These are phyloP conservation scores for Lepraria neglecta DNA, from an alignment of 495 filamentous ascomycete genomes.

Conservation along the genomic window DNA sequence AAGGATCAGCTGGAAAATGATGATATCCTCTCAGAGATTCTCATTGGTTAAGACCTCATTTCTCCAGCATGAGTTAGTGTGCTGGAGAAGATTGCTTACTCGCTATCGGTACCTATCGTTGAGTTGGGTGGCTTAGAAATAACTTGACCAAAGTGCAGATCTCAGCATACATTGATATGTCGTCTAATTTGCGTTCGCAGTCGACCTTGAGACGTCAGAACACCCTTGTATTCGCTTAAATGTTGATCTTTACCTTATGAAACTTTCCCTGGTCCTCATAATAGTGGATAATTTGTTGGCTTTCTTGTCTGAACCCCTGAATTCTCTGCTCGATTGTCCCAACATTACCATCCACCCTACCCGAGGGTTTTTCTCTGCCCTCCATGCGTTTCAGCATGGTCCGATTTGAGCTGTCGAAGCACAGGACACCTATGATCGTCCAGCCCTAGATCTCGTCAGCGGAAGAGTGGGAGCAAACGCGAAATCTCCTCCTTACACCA, in stretches of 20 bases:
- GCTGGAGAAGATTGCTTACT: background rate
- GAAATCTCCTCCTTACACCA: constrained; percentile 20
- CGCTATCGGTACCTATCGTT: background rate
- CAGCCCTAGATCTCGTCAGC: background rate
- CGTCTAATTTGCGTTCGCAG: background rate
- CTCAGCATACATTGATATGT: background rate
- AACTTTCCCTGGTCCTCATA: background rate
- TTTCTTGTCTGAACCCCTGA: constrained; percentile 11
- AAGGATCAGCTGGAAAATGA: background rate
- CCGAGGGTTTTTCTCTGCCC: constrained; percentile 14
- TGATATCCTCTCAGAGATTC: background rate
- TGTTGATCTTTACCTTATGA: constrained; percentile 2
- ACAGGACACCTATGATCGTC: constrained; percentile 15
- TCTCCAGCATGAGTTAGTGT: background rate
- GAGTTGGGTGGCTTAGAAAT: background rate
- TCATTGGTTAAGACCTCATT: background rate
- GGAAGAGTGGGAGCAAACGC: no score
- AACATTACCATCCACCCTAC: constrained; percentile 17
- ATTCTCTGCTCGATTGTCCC: constrained; percentile 17
- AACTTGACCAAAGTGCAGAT: background rate
- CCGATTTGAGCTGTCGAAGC: constrained; percentile 2
- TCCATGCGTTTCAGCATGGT: constrained; percentile 2
- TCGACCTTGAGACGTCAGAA: constrained; percentile 6
- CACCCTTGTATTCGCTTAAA: background rate
- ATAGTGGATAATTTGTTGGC: constrained; percentile 13